These are phyloP conservation scores for Leersia perrieri DNA, from an alignment of 176 grass and related monocot genomes.

Conservation along the genomic window DNA sequence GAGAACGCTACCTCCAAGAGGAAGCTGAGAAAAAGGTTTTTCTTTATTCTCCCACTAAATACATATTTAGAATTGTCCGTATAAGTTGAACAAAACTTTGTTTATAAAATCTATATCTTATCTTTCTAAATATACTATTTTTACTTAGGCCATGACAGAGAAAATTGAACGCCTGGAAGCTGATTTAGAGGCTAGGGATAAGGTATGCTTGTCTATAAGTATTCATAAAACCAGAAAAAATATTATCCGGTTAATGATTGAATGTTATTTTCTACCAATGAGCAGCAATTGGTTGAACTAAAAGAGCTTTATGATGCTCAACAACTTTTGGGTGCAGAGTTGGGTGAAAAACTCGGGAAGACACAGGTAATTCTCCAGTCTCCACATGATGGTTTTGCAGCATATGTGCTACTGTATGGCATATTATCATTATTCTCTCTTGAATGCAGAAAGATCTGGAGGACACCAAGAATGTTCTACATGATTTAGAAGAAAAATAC, in stretches of 20 bases:
- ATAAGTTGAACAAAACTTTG: background rate
- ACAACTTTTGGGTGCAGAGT: slow-evolving; percentile 80
- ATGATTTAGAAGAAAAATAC: slow-evolving; percentile 97
- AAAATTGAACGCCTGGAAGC: slow-evolving; percentile 86
- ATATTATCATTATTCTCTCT: slow-evolving; percentile 20
- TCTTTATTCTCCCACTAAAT: slow-evolving; percentile 7
- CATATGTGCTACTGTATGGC: slow-evolving; percentile 7
- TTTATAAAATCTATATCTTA: background rate
- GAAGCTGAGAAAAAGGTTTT: slow-evolving; percentile 99
- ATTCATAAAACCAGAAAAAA: slow-evolving; percentile 27
- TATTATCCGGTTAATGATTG: slow-evolving; percentile 19
- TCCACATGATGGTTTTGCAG: slow-evolving; percentile 14
- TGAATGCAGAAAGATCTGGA: slow-evolving; percentile 81
- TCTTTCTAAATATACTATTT: slow-evolving; percentile 26
- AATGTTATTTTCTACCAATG: slow-evolving; percentile 5
- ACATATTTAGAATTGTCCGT: slow-evolving; percentile 2
- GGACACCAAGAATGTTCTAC: slow-evolving; percentile 65
- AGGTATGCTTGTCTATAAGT: slow-evolving; percentile 53
- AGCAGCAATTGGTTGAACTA: slow-evolving; percentile 88
- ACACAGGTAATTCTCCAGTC: slow-evolving; percentile 58
- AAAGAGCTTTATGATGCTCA: slow-evolving; percentile 94
- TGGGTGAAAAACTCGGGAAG: slow-evolving; percentile 84
- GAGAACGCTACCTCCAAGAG: slow-evolving; percentile 86
- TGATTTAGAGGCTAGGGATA: slow-evolving; percentile 95
- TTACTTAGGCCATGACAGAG: slow-evolving; percentile 83